Evolutionary conservation across 75 land plant genomes (phyloP).

Genomic region (Selaginella tamariscina): DNA sequence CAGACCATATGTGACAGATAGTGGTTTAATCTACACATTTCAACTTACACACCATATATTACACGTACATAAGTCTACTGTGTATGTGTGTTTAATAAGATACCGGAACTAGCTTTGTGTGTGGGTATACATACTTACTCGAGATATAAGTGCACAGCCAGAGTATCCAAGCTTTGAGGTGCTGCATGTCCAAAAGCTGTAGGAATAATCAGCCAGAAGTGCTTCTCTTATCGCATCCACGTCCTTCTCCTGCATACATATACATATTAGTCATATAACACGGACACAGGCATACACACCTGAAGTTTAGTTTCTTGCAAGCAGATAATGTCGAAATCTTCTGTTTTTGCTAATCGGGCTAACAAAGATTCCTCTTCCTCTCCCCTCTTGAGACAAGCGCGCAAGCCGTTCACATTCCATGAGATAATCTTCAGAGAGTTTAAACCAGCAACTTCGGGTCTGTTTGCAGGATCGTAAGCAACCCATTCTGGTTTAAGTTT

Average conservation of each 20-base stretch:
- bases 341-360: conserved; percentile 45
- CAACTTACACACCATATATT: no score
- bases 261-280: neutral
- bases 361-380: conserved; percentile 22
- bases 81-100: no score
- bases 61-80: no score
- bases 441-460: conserved; percentile 27
- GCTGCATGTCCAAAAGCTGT: conserved; percentile 87
- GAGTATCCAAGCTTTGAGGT: conserved; percentile 85
- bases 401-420: conserved; percentile 94
- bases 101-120: neutral
- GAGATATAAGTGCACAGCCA: conserved; percentile 81
- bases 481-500: conserved; percentile 65
- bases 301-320: conserved; percentile 92
- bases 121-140: conserved; percentile 31
- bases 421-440: conserved; percentile 58
- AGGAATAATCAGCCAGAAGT: conserved; percentile 48
- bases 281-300: conserved; percentile 18
- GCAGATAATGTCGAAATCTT: conserved; percentile 81
- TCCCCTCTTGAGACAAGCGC: conserved; percentile 52
- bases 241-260: conserved; percentile 57
- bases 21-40: conserved; percentile 84
- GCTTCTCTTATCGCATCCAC: conserved; percentile 40
- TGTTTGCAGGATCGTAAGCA: conserved; percentile 74
- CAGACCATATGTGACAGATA: conserved; percentile 72